Evolutionary conservation across 1,284 basidiomycete genomes (phyloP), one percentile per base, ranked within the genome.

Genomic region (Paramarasmius palmivorus): DNA sequence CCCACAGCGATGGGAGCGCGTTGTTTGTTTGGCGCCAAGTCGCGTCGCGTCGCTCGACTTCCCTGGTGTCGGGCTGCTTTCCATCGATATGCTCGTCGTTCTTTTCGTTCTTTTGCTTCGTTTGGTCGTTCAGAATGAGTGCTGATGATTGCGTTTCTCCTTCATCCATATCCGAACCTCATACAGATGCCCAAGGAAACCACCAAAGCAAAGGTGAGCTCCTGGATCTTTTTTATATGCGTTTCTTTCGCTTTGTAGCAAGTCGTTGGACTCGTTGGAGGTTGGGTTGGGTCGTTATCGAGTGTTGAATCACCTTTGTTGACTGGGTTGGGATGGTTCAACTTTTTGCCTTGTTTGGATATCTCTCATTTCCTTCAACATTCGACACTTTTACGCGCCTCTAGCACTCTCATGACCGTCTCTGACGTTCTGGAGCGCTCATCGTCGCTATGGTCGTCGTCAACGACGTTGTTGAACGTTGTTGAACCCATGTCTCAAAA

Each of bases 111-210:
- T 32, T 51, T 40, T 49, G 12, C 44, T 41, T 32, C 34, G 22
- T 22, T 53, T 38, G 44, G 46, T 22, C 38, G 49, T 52, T 19
- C 50, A 44, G 35, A 53, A 52, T 52, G 37, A 23, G 35, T 53
- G 53, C 56, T 57, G 48, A 57, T 54, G 29, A 49, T 32, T 49
- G 56, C 39, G 53, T 59, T 65, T 65, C 62, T 46, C 41, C 32
- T 26, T 44, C 22, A 55, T 53, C 50, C n/a, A 4, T 3, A 61
- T 54, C 53, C 20, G 22, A 23, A 42, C 22, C 29, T 37, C 64
- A 58, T 68, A 62, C 71, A 87, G 84, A 93, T 93, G 90, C 91
- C 90, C 64, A 93, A 92, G 69, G 89, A 88, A 73, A 73, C 82
- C 54, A 78, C 84, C 56, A 90, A 90, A 74, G 70, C 86, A 62